Evolutionary conservation across 345 rosid species (phyloP), one percentile per base, ranked within the genome.

Genomic region (Psidium guajava): DNA sequence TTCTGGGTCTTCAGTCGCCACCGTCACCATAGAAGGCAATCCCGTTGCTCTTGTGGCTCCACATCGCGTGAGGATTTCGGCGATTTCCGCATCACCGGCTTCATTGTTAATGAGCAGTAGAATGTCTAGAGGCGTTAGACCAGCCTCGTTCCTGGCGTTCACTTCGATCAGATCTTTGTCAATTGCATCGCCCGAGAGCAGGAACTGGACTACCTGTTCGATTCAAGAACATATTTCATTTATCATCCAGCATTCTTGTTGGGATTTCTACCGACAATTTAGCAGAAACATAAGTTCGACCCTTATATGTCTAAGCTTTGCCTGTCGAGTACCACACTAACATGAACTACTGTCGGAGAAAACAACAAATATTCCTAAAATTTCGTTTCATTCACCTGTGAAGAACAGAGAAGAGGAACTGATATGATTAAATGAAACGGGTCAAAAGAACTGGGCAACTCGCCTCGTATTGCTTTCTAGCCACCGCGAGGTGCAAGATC

Each of bases 381-480:
- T 59, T n/a, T 9, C 36, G 13, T 1, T 12, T 6, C 36, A 36
- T 59, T 59, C 69, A 13, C 69, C 4, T 59, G 40, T 59, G 73
- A 59, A 64, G 44, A 22, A 28, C 6, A 27, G 11, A 82, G 25
- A 55, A 36, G n/a, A 83, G 59, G 22, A 54, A 51, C n/a, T 3
- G 6, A n/a, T 36, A 32, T 52, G 86, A 52, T 9, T 7, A 59
- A 50, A 22, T 40, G 54, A 54, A 73, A 28, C 22, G 15, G 83
- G 36, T 12, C 24, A 42, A 50, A 74, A 52, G 32, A 47, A 82
- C 11, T 15, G 75, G 75, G 42, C 22, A 77, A 83, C 52, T 82
- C 86, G 86, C 91, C 91, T 90, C 87, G n/a, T 85, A 86, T 74
- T 89, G 91, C 83, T 90, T 86, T 83, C 85, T 85, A 56, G 47